A percentile compares a stretch with the other conserved stretches of the same genome.
Evolutionary conservation across 768 basidiomycete species (phyloP).

Genomic region (Suillus occidentalis): DNA sequence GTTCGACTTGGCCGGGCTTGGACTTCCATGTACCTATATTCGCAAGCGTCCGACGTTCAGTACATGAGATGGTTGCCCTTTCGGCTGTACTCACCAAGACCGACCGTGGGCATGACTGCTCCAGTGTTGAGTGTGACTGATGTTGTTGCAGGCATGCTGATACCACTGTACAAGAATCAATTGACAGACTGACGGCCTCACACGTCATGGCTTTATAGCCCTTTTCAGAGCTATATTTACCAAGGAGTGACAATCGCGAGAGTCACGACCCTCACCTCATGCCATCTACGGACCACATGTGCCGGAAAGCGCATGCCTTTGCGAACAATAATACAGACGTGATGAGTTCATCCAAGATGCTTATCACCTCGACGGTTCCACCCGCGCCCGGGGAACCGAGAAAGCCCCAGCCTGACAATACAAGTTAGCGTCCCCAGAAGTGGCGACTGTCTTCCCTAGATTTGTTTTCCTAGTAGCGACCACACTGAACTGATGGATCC

Average conservation of each 20-base stretch:
- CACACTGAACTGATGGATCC: slow-evolving; percentile 30
- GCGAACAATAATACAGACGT: not conserved
- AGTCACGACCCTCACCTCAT: not conserved
- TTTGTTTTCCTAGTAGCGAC: not conserved
- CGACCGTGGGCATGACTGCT: slow-evolving; percentile 72
- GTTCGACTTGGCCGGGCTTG: slow-evolving; percentile 63
- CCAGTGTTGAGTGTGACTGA: slow-evolving; percentile 73
- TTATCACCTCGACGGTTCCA: slow-evolving; percentile 5
- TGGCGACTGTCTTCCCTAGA: slow-evolving; percentile 25
- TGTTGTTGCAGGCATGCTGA: slow-evolving; percentile 48
- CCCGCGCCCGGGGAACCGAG: slow-evolving; percentile 56
- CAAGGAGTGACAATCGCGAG: slow-evolving; percentile 6
- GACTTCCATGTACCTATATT: slow-evolving; percentile 76
- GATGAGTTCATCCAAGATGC: not conserved
- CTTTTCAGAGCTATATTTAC: slow-evolving; percentile 8
- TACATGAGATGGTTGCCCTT: not conserved
- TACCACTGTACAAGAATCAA: not conserved
- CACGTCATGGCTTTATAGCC: slow-evolving; percentile 3
- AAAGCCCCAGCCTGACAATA: slow-evolving; percentile 59
- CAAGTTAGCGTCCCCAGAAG: slow-evolving; percentile 63
- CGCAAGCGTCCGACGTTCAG: not conserved
- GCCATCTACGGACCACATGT: not conserved
- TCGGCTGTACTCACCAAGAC: slow-evolving; percentile 47
- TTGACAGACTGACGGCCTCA: not conserved
- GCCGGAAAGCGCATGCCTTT: not conserved